phyloP scores from a whole-genome alignment of 1,284 basidiomycete genomes.

The Apiotrichum mycotoxinovorans region DNA sequence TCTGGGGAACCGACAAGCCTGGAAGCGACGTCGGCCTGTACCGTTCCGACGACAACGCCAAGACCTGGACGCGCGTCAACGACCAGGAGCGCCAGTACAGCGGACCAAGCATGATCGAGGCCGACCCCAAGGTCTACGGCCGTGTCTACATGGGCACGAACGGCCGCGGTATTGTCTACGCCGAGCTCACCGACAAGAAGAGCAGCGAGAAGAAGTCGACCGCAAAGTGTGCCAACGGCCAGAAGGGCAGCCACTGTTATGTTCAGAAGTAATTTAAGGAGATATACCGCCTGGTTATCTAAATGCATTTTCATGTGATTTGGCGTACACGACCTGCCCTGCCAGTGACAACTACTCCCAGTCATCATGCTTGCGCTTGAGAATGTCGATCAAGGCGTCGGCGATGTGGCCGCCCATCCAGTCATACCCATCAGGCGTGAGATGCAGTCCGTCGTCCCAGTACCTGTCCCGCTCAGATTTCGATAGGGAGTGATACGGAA shows the following conservation, averaged over 20 bases:
- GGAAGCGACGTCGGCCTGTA: not conserved
- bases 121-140: not conserved
- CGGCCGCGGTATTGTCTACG: not conserved
- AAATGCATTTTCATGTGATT: too few relatives aligned
- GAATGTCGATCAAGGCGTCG: slow-evolving; percentile 6
- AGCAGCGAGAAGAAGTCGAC: not conserved
- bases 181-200: not conserved
- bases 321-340: too few relatives aligned
- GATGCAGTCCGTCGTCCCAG: slow-evolving; percentile 12
- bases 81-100: not conserved
- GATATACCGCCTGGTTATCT: too few relatives aligned
- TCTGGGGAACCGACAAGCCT: not conserved
- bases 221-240: not conserved
- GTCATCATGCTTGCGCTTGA: not conserved
- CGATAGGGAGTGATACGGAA: slow-evolving; percentile 8
- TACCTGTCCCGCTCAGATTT: not conserved
- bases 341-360: too few relatives aligned
- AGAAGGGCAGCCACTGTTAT: not conserved
- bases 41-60: not conserved
- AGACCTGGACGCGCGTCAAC: not conserved
- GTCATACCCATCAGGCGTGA: slow-evolving; percentile 6
- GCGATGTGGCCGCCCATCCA: slow-evolving; percentile 6
- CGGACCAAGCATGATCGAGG: not conserved
- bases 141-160: not conserved
- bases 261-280: not conserved